Conservation (phyloP, 106 monocot species). For the Triglochin maritima region DNA sequence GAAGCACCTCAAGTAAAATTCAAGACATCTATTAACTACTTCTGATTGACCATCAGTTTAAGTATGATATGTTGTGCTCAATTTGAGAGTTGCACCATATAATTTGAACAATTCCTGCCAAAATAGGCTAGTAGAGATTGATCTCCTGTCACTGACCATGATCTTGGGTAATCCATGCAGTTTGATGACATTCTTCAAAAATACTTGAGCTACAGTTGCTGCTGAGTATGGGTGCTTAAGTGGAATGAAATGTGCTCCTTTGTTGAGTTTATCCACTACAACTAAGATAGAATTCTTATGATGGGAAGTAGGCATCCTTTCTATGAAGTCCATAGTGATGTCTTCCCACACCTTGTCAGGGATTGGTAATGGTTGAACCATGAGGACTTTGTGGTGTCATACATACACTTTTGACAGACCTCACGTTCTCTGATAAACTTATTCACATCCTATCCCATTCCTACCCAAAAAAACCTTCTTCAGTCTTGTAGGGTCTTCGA, state of each 20-base stretch:
- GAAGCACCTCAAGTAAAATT: conserved; percentile 7
- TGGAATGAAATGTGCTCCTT: not conserved
- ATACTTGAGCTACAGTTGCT: not conserved
- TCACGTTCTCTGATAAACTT: not conserved
- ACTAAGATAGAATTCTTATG: not conserved
- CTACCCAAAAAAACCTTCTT: too few species aligned
- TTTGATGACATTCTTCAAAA: not conserved
- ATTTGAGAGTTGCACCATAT: not conserved
- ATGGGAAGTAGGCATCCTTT: not conserved
- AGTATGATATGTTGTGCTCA: not conserved
- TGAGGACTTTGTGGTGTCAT: not conserved
- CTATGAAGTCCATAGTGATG: not conserved
- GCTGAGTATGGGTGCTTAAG: not conserved
- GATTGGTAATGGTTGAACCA: not conserved
- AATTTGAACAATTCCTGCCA: not conserved
- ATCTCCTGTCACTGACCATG: not conserved
- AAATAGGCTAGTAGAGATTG: not conserved
- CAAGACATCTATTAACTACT: conserved; percentile 5
- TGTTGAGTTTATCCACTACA: not conserved
- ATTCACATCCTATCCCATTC: too few species aligned
- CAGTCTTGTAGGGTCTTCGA: too few species aligned
- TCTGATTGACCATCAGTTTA: not conserved
- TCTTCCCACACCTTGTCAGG: not conserved
- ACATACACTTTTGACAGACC: not conserved
- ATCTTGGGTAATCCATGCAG: not conserved